Evolutionary conservation across 1,139 yeast genomes (phyloP).

Genomic region (Geotrichum klebahnii): DNA sequence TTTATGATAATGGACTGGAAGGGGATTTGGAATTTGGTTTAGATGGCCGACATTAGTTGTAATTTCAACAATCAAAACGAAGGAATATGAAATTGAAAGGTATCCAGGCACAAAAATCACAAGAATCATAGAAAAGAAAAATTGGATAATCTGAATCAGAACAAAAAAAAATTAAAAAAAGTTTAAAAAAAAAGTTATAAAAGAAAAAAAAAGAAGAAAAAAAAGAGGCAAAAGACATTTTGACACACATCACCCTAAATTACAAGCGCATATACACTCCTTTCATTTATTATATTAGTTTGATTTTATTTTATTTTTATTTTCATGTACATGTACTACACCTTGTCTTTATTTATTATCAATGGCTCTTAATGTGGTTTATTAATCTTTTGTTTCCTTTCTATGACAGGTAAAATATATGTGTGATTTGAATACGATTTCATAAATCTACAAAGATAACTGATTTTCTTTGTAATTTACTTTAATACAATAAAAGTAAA

Average conservation of each 20-base stretch:
- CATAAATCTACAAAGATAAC: too few relatives aligned
- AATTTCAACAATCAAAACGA: neutral
- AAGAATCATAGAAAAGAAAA: neutral
- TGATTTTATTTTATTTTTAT: too few relatives aligned
- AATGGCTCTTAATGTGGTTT: too few relatives aligned
- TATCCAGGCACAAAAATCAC: neutral
- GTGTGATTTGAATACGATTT: too few relatives aligned
- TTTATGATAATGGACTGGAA: slow-evolving; percentile 44
- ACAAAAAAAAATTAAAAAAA: neutral
- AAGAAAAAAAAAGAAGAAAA: neutral
- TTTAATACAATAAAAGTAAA: too few relatives aligned
- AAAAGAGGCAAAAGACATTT: neutral
- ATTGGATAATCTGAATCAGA: neutral
- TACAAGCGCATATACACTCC: too few relatives aligned
- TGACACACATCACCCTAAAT: neutral
- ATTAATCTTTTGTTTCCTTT: too few relatives aligned
- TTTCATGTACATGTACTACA: too few relatives aligned
- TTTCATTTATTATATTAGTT: too few relatives aligned
- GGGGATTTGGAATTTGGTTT: slow-evolving; percentile 58
- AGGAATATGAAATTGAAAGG: neutral
- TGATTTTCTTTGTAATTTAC: too few relatives aligned
- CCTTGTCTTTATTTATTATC: too few relatives aligned
- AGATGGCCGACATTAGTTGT: slow-evolving; percentile 40
- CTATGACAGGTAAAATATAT: too few relatives aligned
- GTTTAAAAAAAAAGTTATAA: neutral